Evolutionary conservation across 1,284 basidiomycete genomes (phyloP), one percentile per base, ranked within the genome.

Genomic region (Austroboletus niveus): DNA sequence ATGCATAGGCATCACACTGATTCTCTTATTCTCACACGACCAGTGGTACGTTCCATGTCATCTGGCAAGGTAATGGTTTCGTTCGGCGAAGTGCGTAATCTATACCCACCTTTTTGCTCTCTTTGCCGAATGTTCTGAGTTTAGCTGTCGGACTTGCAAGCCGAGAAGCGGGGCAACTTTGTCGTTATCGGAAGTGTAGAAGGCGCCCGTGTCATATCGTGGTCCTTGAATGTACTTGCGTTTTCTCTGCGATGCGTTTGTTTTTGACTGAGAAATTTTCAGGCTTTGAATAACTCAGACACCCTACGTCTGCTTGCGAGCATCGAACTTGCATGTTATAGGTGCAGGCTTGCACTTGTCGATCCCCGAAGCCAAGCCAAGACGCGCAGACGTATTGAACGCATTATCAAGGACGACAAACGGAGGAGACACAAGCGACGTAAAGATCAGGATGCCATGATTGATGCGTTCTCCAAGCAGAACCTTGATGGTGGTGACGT

Each of bases 121-220:
- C 36, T 49, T 51, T 34, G 36, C 50, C 42, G 60, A 47, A 12
- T 14, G 45, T 46, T 24, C 41, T 43, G 47, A 36, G 4, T 30
- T 30, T 57, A 89, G 87, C 70, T 77, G 42, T 80, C 81, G 53
- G 84, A 90, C 64, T 71, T 91, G 38, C 85, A 89, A 71, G 87
- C 88, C 22, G 88, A 91, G 69, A 87, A 87, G 68, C 80, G 88
- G 58, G 89, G 88, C 48, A 91, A 89, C 65, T 91, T 91, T 63
- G 84, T 91, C 27, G 87, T 91, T 30, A 78, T 91, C 52, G 84
- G 85, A 40, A 85, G 82, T 51, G 81, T 91, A 12, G 87, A 90
- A 54, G 81, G 80, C 24, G 65, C 75, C 34, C 80, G 78, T 39
- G 88, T 91, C 42, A 73, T 89, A 35, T 90, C 89, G n/a, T 91